Evolutionary conservation across 257 asterid genomes (phyloP), one percentile per base, ranked within the genome.

Genomic region (Solanum rostratum): DNA sequence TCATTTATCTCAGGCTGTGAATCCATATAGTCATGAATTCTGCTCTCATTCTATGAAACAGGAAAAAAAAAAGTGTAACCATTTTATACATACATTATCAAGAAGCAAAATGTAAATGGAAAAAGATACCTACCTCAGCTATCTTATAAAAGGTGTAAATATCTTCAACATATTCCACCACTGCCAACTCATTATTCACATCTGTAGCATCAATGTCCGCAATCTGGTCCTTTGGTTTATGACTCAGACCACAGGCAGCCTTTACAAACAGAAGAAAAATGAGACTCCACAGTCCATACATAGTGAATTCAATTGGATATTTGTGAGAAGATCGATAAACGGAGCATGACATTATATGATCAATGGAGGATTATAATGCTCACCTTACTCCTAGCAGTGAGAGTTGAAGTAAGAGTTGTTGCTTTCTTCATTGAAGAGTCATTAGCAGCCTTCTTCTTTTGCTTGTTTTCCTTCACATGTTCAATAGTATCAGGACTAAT

Each of bases 351-450:
- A 37, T 7, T 18, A 16, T 39, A 29, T 41, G 15, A 55, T 30
- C 49, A 27, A 50, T 27, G 3, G 11, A 16, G 19, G 24, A 33
- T 14, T 15, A 79, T 1, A 29, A 33, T 18, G 9, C 20, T 2
- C 33, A 93, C 98, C 95, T 94, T 92, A 95, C 97, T 93, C 87
- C 98, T 86, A 27, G 97, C 97, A 83, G 97, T 90, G 82, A 96
- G 97, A 78, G 94, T 91, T 83, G 98, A 91, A 49, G 97, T 92
- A 37, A 95, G 94, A 85, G 98, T 92, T 50, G 92, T 84, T 91
- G 89, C 92, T 79, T 85, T 93, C 62, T 85, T 62, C 7, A 92
- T 87, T 27, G 76, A 89, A 52, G 88, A 94, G 6, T 2, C 88
- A 2, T 50, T 45, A 50, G 79, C 87, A 62, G 87, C 86, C 62